Base-by-base conservation (phyloP, 2,329 filamentous ascomycete genomes). In the Cladosporium halotolerans region DNA sequence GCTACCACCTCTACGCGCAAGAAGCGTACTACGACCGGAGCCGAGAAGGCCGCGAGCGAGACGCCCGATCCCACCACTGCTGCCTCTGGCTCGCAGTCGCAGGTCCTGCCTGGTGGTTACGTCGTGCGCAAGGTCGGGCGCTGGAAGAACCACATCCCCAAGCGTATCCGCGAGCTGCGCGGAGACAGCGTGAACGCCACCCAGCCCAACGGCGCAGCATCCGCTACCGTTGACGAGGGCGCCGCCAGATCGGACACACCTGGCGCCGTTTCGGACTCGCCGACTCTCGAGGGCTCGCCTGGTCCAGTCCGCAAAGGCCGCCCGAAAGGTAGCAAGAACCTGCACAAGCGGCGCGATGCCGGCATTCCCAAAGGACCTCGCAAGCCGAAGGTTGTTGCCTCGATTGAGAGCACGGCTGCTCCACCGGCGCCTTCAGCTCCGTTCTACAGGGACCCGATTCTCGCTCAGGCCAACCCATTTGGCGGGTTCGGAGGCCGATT, bases 301-400 rank as follows among this genome's bases (percentile, higher is more conserved):
- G 45, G 50, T n/a, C 36, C 41, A 10, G 54, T 55, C 33, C 63
- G 65, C 34, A 69, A 69, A 56, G 69, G 70, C 28, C 57, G 69
- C 28, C 69, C 69, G 31, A 72, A 73, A 3, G 75, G 75, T 0
- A 76, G 73, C 56, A 76, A 76, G 62, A 77, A 76, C 43, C 61
- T 69, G 28, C 68, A 70, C 23, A 67, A 72, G 53, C 66, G 75
- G 16, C 73, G 71, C 47, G 75, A 77, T 56, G 74, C 71, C 32
- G 74, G 75, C 2, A 69, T 76, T 53, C 76, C 76, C 56, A 78
- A 77, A 55, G 75, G 75, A 2, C 75, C 75, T 4, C 64, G 74
- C 11, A 65, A 65, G 55, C 56, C 54, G 14, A 63, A 63, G 53
- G 41, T 49, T 10, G 48, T 53, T 13, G 13, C 16, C n/a, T 53